These are phyloP conservation scores for Diutina catenulata DNA, from an alignment of 1,139 yeast species.

Conservation along the genomic window DNA sequence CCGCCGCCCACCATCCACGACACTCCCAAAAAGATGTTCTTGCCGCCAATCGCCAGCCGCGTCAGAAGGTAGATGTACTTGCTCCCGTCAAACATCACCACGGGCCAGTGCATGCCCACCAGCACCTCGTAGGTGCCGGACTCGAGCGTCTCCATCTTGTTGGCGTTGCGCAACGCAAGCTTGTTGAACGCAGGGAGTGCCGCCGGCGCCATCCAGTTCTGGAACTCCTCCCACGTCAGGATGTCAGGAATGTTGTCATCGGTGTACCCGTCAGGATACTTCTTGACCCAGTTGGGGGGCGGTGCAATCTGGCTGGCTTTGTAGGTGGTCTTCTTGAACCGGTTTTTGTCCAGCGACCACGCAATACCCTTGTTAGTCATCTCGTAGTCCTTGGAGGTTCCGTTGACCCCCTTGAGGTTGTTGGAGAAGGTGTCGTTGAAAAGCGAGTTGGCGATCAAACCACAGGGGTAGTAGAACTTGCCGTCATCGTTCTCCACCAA, in stretches of 20 bases:
- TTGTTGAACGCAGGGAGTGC: constrained; percentile 82
- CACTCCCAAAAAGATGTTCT: constrained; percentile 76
- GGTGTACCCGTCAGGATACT: constrained; percentile 83
- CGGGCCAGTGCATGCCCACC: constrained; percentile 84
- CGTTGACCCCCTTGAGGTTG: constrained; percentile 39
- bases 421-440: constrained; percentile 74
- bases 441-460: constrained; percentile 83
- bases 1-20: constrained; percentile 93
- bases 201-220: constrained; percentile 97
- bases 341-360: constrained; percentile 70
- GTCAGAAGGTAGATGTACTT: constrained; percentile 75
- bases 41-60: constrained; percentile 82
- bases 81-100: constrained; percentile 67
- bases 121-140: constrained; percentile 63
- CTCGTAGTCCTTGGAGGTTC: constrained; percentile 35
- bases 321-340: constrained; percentile 74
- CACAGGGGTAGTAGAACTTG: constrained; percentile 77
- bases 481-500: constrained; percentile 47
- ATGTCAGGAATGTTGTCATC: constrained; percentile 76
- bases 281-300: constrained; percentile 88
- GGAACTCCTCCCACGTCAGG: constrained; percentile 68
- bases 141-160: constrained; percentile 30
- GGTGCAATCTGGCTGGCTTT: constrained; percentile 67
- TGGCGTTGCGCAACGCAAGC: constrained; percentile 69
- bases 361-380: constrained; percentile 70